These are phyloP conservation scores for Penicillium nucicola DNA, from an alignment of 495 filamentous ascomycete species.

Conservation along the genomic window DNA sequence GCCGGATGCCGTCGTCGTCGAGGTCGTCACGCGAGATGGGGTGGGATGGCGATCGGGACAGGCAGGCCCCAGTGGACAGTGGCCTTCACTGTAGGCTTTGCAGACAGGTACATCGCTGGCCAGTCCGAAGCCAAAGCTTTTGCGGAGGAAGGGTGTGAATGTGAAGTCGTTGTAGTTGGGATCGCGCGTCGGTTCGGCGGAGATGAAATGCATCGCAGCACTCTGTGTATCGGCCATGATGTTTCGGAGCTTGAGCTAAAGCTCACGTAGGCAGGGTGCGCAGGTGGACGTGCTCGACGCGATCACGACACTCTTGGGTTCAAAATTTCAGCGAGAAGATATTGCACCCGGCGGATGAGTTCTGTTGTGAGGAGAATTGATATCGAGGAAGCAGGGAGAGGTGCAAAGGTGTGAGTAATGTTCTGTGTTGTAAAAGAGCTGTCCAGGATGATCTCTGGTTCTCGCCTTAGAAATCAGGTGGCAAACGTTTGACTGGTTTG, in stretches of 20 bases:
- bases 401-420: not conserved
- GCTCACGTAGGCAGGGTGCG: too few relatives aligned
- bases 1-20: slow-evolving; percentile 53
- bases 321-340: not conserved
- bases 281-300: too few relatives aligned
- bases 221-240: slow-evolving; percentile 39
- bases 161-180: slow-evolving; percentile 60
- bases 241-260: not conserved
- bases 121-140: slow-evolving; percentile 75
- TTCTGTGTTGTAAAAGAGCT: not conserved
- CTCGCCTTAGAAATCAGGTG: slow-evolving; percentile 15
- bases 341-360: not conserved
- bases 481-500: slow-evolving; percentile 9
- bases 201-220: slow-evolving; percentile 33
- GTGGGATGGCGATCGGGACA: slow-evolving; percentile 68
- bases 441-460: not conserved
- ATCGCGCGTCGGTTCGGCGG: slow-evolving; percentile 45
- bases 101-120: slow-evolving; percentile 71
- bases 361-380: not conserved
- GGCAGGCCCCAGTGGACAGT: slow-evolving; percentile 71
- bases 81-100: slow-evolving; percentile 73
- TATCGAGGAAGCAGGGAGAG: too few relatives aligned
- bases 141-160: slow-evolving; percentile 71
- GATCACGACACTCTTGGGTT: not conserved
- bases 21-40: slow-evolving; percentile 43